These are phyloP conservation scores for Myochromella boudieri DNA, from an alignment of 768 basidiomycete genomes.

Conservation along the genomic window DNA sequence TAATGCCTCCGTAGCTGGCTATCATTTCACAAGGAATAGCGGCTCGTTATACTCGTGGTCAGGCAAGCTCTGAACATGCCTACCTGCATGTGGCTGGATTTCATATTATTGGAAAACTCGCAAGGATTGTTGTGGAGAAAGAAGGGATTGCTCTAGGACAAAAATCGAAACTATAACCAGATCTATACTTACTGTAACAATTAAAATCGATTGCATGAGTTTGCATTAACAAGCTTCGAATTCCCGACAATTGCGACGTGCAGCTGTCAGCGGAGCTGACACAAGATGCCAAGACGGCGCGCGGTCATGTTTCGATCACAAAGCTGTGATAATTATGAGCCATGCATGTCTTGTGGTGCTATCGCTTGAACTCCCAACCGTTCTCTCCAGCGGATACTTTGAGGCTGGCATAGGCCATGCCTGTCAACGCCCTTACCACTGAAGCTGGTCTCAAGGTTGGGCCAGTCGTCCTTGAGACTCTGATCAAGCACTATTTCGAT, in stretches of 20 bases:
- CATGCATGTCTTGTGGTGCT: neutral
- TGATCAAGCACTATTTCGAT: constrained; percentile 86
- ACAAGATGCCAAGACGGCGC: neutral
- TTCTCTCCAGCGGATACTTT: neutral
- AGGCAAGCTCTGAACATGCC: constrained; percentile 87
- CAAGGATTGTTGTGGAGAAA: constrained; percentile 58
- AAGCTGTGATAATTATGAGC: neutral
- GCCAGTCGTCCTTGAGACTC: constrained; percentile 69
- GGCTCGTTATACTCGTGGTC: constrained; percentile 78
- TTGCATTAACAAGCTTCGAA: no score
- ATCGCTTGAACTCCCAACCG: no score
- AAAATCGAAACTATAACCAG: constrained; percentile 32
- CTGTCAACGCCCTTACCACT: constrained; percentile 56
- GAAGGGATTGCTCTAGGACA: constrained; percentile 36
- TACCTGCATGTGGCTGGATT: constrained; percentile 44
- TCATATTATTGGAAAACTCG: constrained; percentile 62
- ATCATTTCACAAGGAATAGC: constrained; percentile 91
- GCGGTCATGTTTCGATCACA: constrained; percentile 1
- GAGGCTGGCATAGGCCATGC: constrained; percentile 20
- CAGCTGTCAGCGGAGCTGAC: neutral
- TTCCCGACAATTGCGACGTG: no score
- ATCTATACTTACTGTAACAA: no score
- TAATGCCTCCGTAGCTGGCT: constrained; percentile 46
- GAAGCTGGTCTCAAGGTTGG: constrained; percentile 66
- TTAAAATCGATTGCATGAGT: no score